Base-by-base conservation (phyloP, 148 eudicot genomes). In the Tetragonia tetragonoides region DNA sequence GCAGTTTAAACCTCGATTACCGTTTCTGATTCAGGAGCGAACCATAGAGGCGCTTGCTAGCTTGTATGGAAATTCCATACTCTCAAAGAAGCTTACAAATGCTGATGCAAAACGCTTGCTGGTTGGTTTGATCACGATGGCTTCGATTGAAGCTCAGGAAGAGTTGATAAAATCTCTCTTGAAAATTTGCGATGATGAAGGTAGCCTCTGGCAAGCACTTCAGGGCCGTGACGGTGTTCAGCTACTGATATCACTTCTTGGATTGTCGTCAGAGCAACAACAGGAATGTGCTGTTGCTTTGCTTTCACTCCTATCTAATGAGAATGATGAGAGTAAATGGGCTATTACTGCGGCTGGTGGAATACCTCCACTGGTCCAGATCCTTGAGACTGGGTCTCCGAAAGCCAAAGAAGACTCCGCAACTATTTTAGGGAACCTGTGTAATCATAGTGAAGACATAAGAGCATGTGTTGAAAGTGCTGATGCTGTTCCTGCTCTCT, bases 311-410 rank as follows among this genome's bases (percentile, higher is more conserved):
- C 78, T 95, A 65, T 93, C 98, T 66, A 87, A 88, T 77, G 99
- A 95, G 77, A 95, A 93, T 78, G 98, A 95, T 84, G 99, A 95
- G 78, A 91, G 98, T 77, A 95, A 95, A 85, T 95, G 99, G 99
- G 98, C 99, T 63, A 91, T 95, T 72, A 95, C 99, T 17, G 99
- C 98, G n/a, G 99, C 99, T 66, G 99, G 99, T 76, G 99, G 99
- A 64, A 95, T 95, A 77, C 99, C 99, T 73, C 99, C 99, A 62
- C 92, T 95, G 78, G 99, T 95, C 71, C 99, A 95, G 81, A 95
- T 95, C 78, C 88, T 95, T n/a, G 99, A 95, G 85, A 95, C 97
- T 7, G 99, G 98, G 51, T 93, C 99, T 56, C 89, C 88, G 42
- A 95, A 91, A 89, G 99, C 99, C 59, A 95, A 95, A 83, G 99